Base-by-base conservation (phyloP, 2,329 filamentous ascomycete genomes). In the Calycina herbarum region DNA sequence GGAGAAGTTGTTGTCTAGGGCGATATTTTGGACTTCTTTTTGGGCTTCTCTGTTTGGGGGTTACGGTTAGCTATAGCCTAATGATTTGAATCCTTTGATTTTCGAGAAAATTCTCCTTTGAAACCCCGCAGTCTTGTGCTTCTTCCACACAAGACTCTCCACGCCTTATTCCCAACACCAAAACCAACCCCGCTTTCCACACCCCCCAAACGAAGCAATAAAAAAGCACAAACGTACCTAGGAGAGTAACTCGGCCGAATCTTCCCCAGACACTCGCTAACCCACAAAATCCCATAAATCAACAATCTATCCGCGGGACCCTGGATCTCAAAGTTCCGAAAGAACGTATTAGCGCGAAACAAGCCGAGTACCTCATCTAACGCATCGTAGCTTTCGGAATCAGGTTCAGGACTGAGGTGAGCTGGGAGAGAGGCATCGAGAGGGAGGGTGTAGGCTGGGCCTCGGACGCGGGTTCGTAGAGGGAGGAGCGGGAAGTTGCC, bases 241-340 rank as follows among this genome's bases (percentile, higher is more conserved):
- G 86, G 81, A 56, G 79, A 81, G 80, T 92, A 90, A 57, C 79
- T 81, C 13, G 93, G 90, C 81, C 89, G 92, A 76, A 98, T 93
- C 85, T 95, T 96, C 74, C 85, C 83, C 77, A 99, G 82, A 74
- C 93, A 94, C 79, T 98, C 94, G 80, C 90, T 94, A 75, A 98
- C 86, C 80, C 94, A 98, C 77, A 96, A 85, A 78, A 97, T 99
- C 69, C 94, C 94, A 81, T 99, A 99, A 76, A 98, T 94, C 72
- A 99, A 85, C 75, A 98, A 88, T 51, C 95, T 87, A 80, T 99
- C 95, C 66, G 95, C 94, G 31, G 93, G 91, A 15, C 95, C 95
- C 81, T 97, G 94, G 82, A 98, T 96, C 84, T 98, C 95, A 75
- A 99, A 99, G 85, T 98, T 99, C 75, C 95, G 91, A 85, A 98